Conservation (phyloP, 768 basidiomycete genomes). For the Boletus rubroflammeus region DNA sequence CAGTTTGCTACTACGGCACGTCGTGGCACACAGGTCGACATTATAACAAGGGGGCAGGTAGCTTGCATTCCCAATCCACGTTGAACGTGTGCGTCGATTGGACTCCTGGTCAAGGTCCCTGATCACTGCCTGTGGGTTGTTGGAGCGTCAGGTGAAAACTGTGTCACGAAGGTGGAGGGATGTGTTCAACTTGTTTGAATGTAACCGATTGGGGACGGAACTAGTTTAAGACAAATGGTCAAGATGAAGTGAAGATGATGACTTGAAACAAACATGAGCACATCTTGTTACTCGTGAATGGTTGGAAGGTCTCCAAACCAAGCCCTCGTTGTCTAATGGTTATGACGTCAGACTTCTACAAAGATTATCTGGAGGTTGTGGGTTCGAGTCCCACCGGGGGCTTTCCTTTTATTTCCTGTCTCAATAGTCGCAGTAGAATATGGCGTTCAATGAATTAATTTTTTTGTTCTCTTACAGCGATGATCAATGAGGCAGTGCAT, state of each 20-base stretch:
- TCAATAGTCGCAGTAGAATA: background rate
- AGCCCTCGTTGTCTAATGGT: slow-evolving; percentile 86
- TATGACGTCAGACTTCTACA: slow-evolving; percentile 90
- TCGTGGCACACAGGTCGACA: background rate
- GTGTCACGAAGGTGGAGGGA: background rate
- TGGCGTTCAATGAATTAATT: background rate
- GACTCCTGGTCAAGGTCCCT: background rate
- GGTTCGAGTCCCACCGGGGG: slow-evolving; percentile 86
- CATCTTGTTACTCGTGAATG: too few species aligned
- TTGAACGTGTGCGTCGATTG: background rate
- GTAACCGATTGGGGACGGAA: too few species aligned
- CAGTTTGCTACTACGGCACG: background rate
- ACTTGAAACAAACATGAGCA: too few species aligned
- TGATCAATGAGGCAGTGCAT: background rate
- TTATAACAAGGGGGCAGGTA: background rate
- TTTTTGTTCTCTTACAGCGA: background rate
- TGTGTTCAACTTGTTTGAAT: too few species aligned
- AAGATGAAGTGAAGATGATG: background rate
- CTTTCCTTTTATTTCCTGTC: slow-evolving; percentile 32
- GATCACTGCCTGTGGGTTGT: too few species aligned
- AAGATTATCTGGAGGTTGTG: slow-evolving; percentile 82
- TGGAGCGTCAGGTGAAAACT: background rate
- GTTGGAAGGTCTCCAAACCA: too few species aligned
- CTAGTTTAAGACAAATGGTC: too few species aligned
- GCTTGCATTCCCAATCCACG: background rate